Percentiles rank a stretch among this genome's conserved stretches.
Conservation (phyloP, 176 grass and related monocot species). For the Otatea glauca region DNA sequence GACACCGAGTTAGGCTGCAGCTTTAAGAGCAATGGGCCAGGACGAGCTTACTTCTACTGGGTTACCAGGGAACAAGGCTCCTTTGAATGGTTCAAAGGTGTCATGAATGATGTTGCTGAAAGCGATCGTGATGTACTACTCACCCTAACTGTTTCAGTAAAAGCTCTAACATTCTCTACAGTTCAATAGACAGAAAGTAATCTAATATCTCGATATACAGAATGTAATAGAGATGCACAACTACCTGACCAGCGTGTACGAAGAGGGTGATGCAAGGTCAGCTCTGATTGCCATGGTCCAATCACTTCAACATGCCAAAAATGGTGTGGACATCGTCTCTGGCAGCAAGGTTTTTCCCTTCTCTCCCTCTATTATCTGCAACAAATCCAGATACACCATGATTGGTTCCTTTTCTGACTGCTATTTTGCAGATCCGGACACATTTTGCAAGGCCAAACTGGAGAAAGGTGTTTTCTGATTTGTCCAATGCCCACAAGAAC, state of each 20-base stretch:
- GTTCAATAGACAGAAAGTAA: slow-evolving; percentile 18
- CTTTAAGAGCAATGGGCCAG: slow-evolving; percentile 55
- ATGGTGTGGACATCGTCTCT: slow-evolving; percentile 87
- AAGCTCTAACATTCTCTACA: background rate
- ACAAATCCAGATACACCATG: background rate
- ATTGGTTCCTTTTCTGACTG: background rate
- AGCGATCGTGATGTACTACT: slow-evolving; percentile 62
- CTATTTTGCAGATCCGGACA: slow-evolving; percentile 74
- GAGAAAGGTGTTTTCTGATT: slow-evolving; percentile 94
- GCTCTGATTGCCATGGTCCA: slow-evolving; percentile 95
- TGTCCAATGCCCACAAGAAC: slow-evolving; percentile 71
- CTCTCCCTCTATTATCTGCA: background rate
- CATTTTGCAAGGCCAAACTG: slow-evolving; percentile 98
- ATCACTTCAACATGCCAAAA: slow-evolving; percentile 87
- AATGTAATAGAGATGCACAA: slow-evolving; percentile 98
- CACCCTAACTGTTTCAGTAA: slow-evolving; percentile 24
- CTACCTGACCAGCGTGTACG: slow-evolving; percentile 98
- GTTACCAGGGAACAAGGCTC: slow-evolving; percentile 83
- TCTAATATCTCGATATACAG: slow-evolving; percentile 44
- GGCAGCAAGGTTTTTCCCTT: slow-evolving; percentile 65
- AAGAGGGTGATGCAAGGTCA: slow-evolving; percentile 96
- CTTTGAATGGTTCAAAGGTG: slow-evolving; percentile 89
- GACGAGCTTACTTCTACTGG: slow-evolving; percentile 80
- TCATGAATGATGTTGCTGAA: slow-evolving; percentile 82
- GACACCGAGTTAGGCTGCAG: slow-evolving; percentile 37